Percentiles rank a stretch among this genome's conserved stretches.
phyloP scores from a whole-genome alignment of 1,284 basidiomycete species.

The Fomitopsis schrenkii region DNA sequence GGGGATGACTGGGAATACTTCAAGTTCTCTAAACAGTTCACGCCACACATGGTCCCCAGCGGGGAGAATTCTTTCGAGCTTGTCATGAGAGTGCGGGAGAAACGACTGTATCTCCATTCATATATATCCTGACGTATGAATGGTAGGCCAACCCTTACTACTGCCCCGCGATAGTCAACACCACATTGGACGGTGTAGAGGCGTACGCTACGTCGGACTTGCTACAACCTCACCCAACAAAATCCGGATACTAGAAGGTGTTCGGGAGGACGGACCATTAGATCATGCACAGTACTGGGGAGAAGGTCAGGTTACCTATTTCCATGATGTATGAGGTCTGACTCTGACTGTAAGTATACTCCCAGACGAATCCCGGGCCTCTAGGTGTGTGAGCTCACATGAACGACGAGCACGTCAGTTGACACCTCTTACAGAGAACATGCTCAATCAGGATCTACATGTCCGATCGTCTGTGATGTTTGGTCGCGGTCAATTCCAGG shows the following conservation, averaged over 20 bases:
- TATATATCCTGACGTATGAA: background rate
- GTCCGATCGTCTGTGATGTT: conserved; percentile 32
- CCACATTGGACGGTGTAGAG: conserved; percentile 22
- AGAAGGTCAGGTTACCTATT: conserved; percentile 21
- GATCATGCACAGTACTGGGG: conserved; percentile 39
- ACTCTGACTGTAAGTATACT: background rate
- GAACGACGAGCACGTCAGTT: conserved; percentile 6
- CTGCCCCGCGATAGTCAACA: conserved; percentile 26
- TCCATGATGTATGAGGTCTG: background rate
- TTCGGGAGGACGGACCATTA: conserved; percentile 48
- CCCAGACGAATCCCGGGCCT: conserved; percentile 22
- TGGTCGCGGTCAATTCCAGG: conserved; percentile 34
- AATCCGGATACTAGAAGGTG: conserved; percentile 38
- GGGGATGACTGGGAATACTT: conserved; percentile 18
- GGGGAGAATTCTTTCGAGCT: conserved; percentile 10
- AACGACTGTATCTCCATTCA: background rate
- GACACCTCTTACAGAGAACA: conserved; percentile 19
- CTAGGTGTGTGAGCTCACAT: conserved; percentile 2
- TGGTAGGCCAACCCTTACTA: conserved; percentile 1
- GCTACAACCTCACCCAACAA: conserved; percentile 40
- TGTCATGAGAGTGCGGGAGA: conserved; percentile 6
- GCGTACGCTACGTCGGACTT: conserved; percentile 40
- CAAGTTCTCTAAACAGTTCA: conserved; percentile 4
- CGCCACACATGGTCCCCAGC: conserved; percentile 8
- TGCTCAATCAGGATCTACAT: conserved; percentile 26